phyloP scores from a whole-genome alignment of 805 yeast species.

The Huiozyma sinensis region DNA sequence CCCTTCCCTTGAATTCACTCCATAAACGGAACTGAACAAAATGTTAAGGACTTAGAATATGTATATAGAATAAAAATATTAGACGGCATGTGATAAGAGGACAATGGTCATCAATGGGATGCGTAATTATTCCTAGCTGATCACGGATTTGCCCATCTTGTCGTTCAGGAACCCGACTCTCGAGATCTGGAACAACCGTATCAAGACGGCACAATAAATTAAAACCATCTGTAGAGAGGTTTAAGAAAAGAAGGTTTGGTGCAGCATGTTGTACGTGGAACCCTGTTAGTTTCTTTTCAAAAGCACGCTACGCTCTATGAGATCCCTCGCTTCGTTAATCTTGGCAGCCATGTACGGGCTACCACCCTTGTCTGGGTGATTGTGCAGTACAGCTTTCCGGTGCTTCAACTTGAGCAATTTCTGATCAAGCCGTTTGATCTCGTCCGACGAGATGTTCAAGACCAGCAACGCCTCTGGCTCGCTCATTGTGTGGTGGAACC shows the following conservation, averaged over 20 bases:
- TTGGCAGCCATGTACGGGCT: conserved; percentile 82
- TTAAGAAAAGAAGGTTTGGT: not conserved
- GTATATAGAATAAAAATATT: too few species aligned
- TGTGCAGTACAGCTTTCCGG: conserved; percentile 72
- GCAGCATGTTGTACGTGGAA: not conserved
- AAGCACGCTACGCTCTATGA: conserved; percentile 31
- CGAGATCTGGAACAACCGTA: not conserved
- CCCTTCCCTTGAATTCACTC: not conserved
- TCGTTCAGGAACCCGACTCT: not conserved
- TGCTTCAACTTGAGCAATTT: conserved; percentile 65
- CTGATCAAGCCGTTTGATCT: conserved; percentile 38
- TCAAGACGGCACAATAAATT: too few species aligned
- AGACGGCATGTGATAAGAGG: too few species aligned
- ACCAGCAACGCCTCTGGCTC: conserved; percentile 63
- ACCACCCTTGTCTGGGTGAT: conserved; percentile 94
- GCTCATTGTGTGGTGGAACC: conserved; percentile 54
- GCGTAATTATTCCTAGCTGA: too few species aligned
- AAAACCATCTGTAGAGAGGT: too few species aligned
- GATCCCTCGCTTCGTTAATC: conserved; percentile 85
- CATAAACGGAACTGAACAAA: not conserved
- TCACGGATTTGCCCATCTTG: not conserved
- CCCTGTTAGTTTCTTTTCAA: conserved; percentile 7
- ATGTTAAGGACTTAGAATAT: too few species aligned
- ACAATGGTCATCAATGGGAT: too few species aligned
- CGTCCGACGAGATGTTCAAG: conserved; percentile 46